Conservation (phyloP, 768 basidiomycete species). For the Trichaptum fuscoviolaceum region DNA sequence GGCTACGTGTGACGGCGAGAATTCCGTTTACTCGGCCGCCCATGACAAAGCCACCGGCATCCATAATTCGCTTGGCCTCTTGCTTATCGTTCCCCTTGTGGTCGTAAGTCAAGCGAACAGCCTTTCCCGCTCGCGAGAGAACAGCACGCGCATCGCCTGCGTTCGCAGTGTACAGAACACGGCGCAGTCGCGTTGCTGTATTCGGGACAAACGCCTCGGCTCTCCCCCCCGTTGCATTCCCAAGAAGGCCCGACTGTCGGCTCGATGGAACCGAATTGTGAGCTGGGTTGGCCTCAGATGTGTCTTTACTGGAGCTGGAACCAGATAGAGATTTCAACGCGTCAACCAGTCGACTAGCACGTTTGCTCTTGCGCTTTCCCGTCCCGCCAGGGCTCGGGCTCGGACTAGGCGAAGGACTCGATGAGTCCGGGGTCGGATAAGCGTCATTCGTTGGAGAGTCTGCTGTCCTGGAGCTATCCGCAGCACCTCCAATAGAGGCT, state of each 20-base stretch:
- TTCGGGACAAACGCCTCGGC: not conserved
- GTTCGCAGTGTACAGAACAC: slow-evolving; percentile 92
- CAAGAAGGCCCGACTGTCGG: not conserved
- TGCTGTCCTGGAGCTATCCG: slow-evolving; percentile 6
- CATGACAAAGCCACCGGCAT: slow-evolving; percentile 98
- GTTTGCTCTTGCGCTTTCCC: slow-evolving; percentile 32
- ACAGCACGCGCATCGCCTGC: slow-evolving; percentile 96
- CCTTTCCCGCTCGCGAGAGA: slow-evolving; percentile 84
- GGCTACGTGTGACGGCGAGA: slow-evolving; percentile 88
- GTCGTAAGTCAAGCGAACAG: slow-evolving; percentile 92
- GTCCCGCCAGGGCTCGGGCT: not conserved
- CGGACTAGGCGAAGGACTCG: slow-evolving; percentile 11
- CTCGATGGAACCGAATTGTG: not conserved
- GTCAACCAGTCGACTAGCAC: slow-evolving; percentile 45
- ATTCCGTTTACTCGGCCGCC: slow-evolving; percentile 98
- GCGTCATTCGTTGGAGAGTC: slow-evolving; percentile 30
- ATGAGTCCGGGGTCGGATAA: slow-evolving; percentile 26
- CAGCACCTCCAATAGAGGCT: slow-evolving; percentile 3
- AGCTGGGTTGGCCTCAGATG: not conserved
- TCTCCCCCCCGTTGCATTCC: not conserved
- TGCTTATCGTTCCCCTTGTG: slow-evolving; percentile 97
- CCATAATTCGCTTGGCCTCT: slow-evolving; percentile 95
- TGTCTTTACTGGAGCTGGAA: slow-evolving; percentile 4
- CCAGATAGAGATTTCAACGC: slow-evolving; percentile 20
- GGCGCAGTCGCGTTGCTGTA: slow-evolving; percentile 42